Base-by-base conservation (phyloP, 2,329 filamentous ascomycete species). In the Claviceps spartinae region DNA sequence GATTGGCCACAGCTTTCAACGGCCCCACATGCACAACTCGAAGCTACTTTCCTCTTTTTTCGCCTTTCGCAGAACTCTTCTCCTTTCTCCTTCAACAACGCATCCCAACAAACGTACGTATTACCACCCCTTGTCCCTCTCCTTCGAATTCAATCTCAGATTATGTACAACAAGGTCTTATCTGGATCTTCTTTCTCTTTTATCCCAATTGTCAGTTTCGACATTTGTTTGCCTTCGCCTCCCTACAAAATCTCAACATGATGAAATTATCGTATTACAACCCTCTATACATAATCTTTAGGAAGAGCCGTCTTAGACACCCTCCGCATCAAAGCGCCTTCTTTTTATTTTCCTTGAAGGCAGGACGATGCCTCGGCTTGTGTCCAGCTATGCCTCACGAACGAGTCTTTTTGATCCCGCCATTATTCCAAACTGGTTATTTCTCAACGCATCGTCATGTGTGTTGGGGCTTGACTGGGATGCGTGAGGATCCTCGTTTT, bases 271-370 rank as follows among this genome's bases (percentile, higher is more conserved):
- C 59, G 61, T 63, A 55, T 61, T 40, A 53, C 61, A 67, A 67
- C 67, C 68, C 68, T 62, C 56, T 57, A 60, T 34, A 60, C 59
- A 55, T 57, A 52, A 58, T 64, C 61, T 64, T 34, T 68, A 72
- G 69, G 69, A 72, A 72, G 69, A 72, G 69, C 69, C 69, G 69
- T 72, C 67, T 72, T 62, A 72, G 69, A 72, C 69, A 57, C 59
- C 62, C 60, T 58, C 53, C 61, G 59, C 59, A 51, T 50, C 37
- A 49, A 53, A 52, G 22, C 22, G 49, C 30, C 50, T 51, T 45
- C 30, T n/a, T 46, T 7, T 40, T 30, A 46, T 52, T 48, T 22
- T 6, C 42, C 37, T 43, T 38, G 41, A 50, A 37, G 45, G 49
- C 52, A 24, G 37, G 47, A 52, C 46, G 44, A 42, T 49, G 55